Conservation (phyloP, 768 basidiomycete species). For the Fistulinella prunicolor region DNA sequence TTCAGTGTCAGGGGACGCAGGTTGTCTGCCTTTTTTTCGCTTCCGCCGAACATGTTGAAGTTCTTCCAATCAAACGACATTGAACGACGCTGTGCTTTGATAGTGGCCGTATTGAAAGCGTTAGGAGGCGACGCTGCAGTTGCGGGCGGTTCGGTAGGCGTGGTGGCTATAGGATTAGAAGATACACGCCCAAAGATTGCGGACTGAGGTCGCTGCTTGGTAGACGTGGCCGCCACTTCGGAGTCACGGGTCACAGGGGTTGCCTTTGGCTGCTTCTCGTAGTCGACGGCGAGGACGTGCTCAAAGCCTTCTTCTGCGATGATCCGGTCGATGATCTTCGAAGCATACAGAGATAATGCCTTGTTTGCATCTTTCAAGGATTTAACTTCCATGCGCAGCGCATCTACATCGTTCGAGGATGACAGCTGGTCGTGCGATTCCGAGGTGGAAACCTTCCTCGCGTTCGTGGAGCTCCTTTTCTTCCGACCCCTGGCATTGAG, state of each 20-base stretch:
- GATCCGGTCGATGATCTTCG: conserved; percentile 97
- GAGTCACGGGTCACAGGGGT: conserved; percentile 30
- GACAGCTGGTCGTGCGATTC: conserved; percentile 43
- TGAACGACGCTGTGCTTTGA: conserved; percentile 63
- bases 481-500: conserved; percentile 47
- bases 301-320: conserved; percentile 96
- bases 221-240: conserved; percentile 8
- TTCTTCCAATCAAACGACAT: conserved; percentile 83
- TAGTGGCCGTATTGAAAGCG: conserved; percentile 21
- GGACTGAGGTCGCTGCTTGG: conserved; percentile 62
- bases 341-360: conserved; percentile 90
- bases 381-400: conserved; percentile 85
- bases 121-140: conserved; percentile 21
- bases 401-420: conserved; percentile 60
- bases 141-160: conserved; percentile 27
- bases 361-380: conserved; percentile 94
- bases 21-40: conserved; percentile 63
- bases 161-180: conserved; percentile 38
- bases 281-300: conserved; percentile 92
- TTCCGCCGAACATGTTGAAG: conserved; percentile 62
- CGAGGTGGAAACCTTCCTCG: conserved; percentile 33
- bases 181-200: conserved; percentile 42
- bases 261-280: conserved; percentile 59
- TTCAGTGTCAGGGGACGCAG: conserved; percentile 74
- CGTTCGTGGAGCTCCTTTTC: conserved; percentile 32